Evolutionary conservation across 1,284 basidiomycete species (phyloP).

Genomic region (Cutaneotrichosporon cutaneum): DNA sequence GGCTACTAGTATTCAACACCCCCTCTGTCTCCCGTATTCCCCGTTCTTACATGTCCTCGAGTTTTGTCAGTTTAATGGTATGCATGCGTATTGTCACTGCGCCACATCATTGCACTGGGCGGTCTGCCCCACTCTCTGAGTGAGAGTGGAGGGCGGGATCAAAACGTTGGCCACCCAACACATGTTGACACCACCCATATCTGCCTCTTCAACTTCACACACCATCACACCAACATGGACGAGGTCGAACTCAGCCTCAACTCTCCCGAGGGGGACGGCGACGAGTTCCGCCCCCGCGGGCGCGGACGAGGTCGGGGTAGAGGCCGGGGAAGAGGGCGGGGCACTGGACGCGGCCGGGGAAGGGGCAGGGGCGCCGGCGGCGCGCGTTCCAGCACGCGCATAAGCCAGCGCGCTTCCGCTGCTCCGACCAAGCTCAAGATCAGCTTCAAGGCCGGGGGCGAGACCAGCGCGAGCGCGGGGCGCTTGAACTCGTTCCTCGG

Average conservation of each 20-base stretch:
- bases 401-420: constrained; percentile 20
- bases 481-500: constrained; percentile 71
- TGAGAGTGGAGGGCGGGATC: not conserved
- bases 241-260: constrained; percentile 1
- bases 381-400: constrained; percentile 19
- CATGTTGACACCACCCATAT: not conserved
- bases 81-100: too few relatives aligned
- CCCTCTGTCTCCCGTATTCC: not conserved
- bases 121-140: not conserved
- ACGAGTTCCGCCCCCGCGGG: constrained; percentile 13
- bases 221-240: constrained; percentile 2
- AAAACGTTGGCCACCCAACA: not conserved
- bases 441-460: constrained; percentile 36
- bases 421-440: constrained; percentile 37
- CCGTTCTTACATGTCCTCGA: not conserved
- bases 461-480: constrained; percentile 24
- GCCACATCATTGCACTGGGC: too few relatives aligned
- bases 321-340: constrained; percentile 24
- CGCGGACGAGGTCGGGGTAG: constrained; percentile 18
- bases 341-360: constrained; percentile 17
- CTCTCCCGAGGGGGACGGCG: constrained; percentile 5
- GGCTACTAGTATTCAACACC: not conserved
- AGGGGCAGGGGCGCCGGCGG: constrained; percentile 15
- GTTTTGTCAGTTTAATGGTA: too few relatives aligned
- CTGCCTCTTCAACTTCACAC: not conserved